Percentiles rank a stretch among this genome's conserved stretches.
These are phyloP conservation scores for Suillus brevipes DNA, from an alignment of 768 basidiomycete genomes.

Conservation along the genomic window DNA sequence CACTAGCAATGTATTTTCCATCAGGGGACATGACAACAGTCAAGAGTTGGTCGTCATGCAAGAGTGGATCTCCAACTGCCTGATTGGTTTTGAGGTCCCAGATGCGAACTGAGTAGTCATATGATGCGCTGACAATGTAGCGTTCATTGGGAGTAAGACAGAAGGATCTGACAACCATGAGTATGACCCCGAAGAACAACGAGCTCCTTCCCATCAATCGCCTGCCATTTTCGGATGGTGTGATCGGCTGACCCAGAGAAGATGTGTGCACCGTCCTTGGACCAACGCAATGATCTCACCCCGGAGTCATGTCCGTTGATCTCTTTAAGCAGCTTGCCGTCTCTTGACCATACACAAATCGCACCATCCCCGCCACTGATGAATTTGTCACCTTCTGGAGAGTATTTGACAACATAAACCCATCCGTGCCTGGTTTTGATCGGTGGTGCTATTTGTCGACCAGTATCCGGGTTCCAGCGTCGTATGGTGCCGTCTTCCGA, in stretches of 20 bases:
- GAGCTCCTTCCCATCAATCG: not conserved
- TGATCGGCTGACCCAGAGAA: not conserved
- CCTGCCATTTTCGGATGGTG: not conserved
- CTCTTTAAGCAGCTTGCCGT: not conserved
- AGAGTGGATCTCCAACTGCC: conserved; percentile 39
- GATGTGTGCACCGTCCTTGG: not conserved
- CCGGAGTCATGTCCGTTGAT: not conserved
- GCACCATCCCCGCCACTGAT: not conserved
- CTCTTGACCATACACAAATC: not conserved
- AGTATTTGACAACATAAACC: not conserved
- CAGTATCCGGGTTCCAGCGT: conserved; percentile 15
- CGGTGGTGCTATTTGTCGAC: not conserved
- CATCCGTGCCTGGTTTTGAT: not conserved
- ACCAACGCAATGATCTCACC: not conserved
- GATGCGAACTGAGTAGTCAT: not conserved
- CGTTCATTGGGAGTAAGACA: not conserved
- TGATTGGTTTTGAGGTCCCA: not conserved
- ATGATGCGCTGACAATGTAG: not conserved
- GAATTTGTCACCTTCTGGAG: not conserved
- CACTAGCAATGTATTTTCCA: conserved; percentile 77
- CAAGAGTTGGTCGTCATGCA: conserved; percentile 81
- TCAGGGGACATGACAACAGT: conserved; percentile 77
- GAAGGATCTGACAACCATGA: not conserved
- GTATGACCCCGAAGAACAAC: not conserved
- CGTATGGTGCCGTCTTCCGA: not conserved